phyloP scores from a whole-genome alignment of 441 rosid genomes.

The Omphalea diandra region DNA sequence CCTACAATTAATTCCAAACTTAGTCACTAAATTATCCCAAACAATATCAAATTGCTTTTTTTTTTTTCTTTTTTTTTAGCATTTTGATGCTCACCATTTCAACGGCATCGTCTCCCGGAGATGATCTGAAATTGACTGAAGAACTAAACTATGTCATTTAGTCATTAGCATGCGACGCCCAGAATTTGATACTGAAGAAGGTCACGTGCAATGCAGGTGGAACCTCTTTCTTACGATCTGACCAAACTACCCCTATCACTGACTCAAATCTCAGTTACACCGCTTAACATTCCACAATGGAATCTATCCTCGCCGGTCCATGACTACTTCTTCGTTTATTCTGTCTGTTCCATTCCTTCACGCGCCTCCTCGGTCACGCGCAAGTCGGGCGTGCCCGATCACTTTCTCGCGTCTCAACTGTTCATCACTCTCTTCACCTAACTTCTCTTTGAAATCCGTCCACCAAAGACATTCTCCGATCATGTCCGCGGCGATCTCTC shows the following conservation, averaged over 20 bases:
- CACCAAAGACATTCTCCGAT: slow-evolving; percentile 6
- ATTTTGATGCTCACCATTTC: slow-evolving; percentile 39
- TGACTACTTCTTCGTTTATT: slow-evolving; percentile 11
- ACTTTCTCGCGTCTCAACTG: background rate
- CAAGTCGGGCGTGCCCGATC: slow-evolving; percentile 2
- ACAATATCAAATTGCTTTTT: background rate
- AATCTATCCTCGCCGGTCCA: too few species aligned
- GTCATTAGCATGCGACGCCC: too few species aligned
- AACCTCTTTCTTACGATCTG: background rate
- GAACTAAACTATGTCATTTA: too few species aligned
- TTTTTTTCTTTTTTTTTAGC: background rate
- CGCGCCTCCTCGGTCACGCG: background rate
- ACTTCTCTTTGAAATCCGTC: background rate
- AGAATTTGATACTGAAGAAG: too few species aligned
- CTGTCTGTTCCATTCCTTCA: background rate
- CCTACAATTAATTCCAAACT: slow-evolving; percentile 38
- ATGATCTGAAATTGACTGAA: too few species aligned
- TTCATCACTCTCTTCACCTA: background rate
- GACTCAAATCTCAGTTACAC: background rate
- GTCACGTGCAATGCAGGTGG: slow-evolving; percentile 5
- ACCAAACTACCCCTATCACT: slow-evolving; percentile 7
- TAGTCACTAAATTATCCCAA: background rate
- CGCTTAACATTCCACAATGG: too few species aligned
- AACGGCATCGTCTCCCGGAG: slow-evolving; percentile 37
- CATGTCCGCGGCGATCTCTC: slow-evolving; percentile 26